A percentile compares a stretch with the other conserved stretches of the same genome.
Evolutionary conservation across 1,139 yeast species (phyloP).

Genomic region (Debaryomyces coudertii): DNA sequence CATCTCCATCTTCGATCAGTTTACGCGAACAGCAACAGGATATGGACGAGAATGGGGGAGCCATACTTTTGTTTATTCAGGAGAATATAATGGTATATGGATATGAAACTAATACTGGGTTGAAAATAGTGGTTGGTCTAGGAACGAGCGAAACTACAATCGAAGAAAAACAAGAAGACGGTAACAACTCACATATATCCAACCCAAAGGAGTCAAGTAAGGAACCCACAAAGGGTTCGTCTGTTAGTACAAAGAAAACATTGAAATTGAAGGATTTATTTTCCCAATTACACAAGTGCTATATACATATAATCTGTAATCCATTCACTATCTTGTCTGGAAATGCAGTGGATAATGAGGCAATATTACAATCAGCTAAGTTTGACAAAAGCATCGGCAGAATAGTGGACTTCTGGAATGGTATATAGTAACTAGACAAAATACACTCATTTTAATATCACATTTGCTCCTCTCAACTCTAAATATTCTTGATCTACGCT

Average conservation of each 20-base stretch:
- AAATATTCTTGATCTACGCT: slow-evolving; percentile 94
- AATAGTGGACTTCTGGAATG: slow-evolving; percentile 41
- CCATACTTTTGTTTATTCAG: slow-evolving; percentile 56
- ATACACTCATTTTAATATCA: slow-evolving; percentile 57
- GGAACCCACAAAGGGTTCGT: slow-evolving; percentile 8
- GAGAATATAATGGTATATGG: slow-evolving; percentile 67
- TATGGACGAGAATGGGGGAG: slow-evolving; percentile 28
- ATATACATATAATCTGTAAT: slow-evolving; percentile 55
- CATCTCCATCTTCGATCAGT: slow-evolving; percentile 51
- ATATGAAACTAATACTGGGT: slow-evolving; percentile 61
- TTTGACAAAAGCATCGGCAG: slow-evolving; percentile 43
- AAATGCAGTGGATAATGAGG: slow-evolving; percentile 29
- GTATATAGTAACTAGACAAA: slow-evolving; percentile 3
- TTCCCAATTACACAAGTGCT: slow-evolving; percentile 48
- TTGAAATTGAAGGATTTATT: slow-evolving; percentile 35
- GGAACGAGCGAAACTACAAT: slow-evolving; percentile 12
- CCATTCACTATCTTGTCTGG: slow-evolving; percentile 49
- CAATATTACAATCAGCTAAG: slow-evolving; percentile 31
- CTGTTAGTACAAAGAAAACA: slow-evolving; percentile 11
- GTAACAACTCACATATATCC: neutral
- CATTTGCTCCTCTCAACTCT: slow-evolving; percentile 86
- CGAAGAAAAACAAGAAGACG: slow-evolving; percentile 3
- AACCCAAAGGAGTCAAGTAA: neutral
- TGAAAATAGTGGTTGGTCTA: slow-evolving; percentile 52
- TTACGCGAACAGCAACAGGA: slow-evolving; percentile 46